Base-by-base conservation (phyloP, 2,329 filamentous ascomycete species). In the Phaeophleospora eucalypticola region DNA sequence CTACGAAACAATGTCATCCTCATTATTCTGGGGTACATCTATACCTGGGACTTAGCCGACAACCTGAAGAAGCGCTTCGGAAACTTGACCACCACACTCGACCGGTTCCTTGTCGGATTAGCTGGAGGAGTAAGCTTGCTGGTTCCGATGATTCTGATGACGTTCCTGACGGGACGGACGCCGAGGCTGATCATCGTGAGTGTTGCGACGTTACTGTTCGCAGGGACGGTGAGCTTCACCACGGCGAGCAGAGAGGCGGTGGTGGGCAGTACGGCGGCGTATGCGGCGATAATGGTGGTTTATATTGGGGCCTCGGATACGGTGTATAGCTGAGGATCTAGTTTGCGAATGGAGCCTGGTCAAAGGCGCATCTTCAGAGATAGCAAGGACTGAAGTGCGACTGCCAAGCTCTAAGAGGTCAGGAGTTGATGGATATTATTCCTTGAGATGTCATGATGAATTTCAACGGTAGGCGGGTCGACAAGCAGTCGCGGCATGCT, bases 61-160 rank as follows among this genome's bases (percentile, higher is more conserved):
- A 32, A 29, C 29, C 37, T 49, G 7, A 49, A 49, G 36, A 35
- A 41, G 8, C 41, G 46, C 2, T 51, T 44, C 40, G 48, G 48
- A 2, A 47, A 51, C 21, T 20, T 51, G 3, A 43, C 48, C 3
- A 18, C 12, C 4, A 46, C 43, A 2, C 27, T 51, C 2, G 48
- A 51, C 27, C 33, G 48, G 15, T 15, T 51, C 6, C 16, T 51
- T 9, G 33, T 44, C 15, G 48, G 34, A 4, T 19, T 51, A 7
- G 39, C 20, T 4, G 48, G 43, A 8, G 48, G 46, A 18, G 20
- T 27, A 7, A 18, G 8, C 14, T 32, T 51, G 9, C 36, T 51
- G 12, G 48, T 51, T 3, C 48, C 48, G 8, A 51, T 51, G 48
- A 51, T 51, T 29, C 36, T 51, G n/a, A 51, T 51, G 48, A 41